Percentiles rank a stretch among this genome's conserved stretches.
phyloP scores from a whole-genome alignment of 1,284 basidiomycete species.

The Microbotryomycetes sp. region DNA sequence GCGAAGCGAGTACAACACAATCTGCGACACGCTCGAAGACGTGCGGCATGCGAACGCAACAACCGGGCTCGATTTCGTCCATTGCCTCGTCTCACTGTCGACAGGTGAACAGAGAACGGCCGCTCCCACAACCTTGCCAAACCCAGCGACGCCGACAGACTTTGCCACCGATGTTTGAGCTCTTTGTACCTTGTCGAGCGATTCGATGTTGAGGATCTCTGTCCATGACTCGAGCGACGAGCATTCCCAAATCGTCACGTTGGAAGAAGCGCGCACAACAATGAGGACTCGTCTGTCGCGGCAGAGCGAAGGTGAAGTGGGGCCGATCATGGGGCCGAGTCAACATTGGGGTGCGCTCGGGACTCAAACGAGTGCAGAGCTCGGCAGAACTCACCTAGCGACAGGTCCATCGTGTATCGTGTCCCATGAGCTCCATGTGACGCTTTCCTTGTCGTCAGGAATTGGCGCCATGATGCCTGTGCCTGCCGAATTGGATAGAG shows the following conservation, averaged over 20 bases:
- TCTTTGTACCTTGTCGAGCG: constrained; percentile 7
- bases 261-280: constrained; percentile 11
- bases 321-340: background rate
- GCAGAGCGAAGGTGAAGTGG: background rate
- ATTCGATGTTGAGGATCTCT: constrained; percentile 20
- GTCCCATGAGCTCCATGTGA: background rate
- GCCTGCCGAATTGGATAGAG: too few species aligned
- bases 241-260: constrained; percentile 23
- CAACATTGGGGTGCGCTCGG: background rate
- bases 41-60: constrained; percentile 14
- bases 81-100: background rate
- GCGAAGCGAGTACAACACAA: constrained; percentile 24
- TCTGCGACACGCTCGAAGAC: background rate
- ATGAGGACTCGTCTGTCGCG: constrained; percentile 20
- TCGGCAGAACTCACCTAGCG: background rate
- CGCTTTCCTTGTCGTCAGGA: too few species aligned
- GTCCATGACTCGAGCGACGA: constrained; percentile 24
- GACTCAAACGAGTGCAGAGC: background rate
- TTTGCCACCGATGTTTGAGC: background rate
- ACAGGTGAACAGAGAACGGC: constrained; percentile 2
- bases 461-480: too few species aligned
- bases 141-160: background rate
- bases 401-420: background rate
- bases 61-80: constrained; percentile 2
- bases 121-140: constrained; percentile 3